Evolutionary conservation across 441 rosid species (phyloP).

Genomic region (Bruguiera hainesii): DNA sequence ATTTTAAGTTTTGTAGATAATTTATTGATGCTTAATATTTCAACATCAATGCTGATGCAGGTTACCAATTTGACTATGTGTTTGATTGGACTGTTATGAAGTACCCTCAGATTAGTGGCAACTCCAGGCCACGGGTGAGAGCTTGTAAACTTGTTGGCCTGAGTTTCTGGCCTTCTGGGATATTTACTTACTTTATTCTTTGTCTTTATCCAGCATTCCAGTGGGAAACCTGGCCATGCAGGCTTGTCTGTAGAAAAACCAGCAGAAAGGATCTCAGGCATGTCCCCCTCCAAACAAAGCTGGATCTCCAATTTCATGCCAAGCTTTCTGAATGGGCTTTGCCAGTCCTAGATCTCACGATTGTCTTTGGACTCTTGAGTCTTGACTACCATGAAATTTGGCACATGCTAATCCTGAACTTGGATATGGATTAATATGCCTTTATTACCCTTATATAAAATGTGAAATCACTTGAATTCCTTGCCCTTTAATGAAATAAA

Average conservation of each 20-base stretch:
- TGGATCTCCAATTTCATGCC: constrained; percentile 2
- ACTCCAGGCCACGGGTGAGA: constrained; percentile 80
- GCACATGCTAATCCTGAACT: not conserved
- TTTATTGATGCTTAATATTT: not conserved
- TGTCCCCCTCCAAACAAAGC: constrained; percentile 5
- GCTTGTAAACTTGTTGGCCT: constrained; percentile 10
- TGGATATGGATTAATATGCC: not conserved
- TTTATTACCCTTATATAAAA: not conserved
- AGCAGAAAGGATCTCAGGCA: constrained; percentile 67
- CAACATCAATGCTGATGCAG: constrained; percentile 36
- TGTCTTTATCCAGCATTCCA: constrained; percentile 41
- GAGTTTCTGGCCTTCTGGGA: constrained; percentile 13
- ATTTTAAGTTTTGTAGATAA: not conserved
- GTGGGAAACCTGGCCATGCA: constrained; percentile 52
- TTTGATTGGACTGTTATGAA: constrained; percentile 97
- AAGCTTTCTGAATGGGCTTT: constrained; percentile 4
- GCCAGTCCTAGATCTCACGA: not conserved
- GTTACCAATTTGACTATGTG: constrained; percentile 95
- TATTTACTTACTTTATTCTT: constrained; percentile 10
- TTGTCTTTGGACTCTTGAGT: not conserved
- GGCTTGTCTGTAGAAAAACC: constrained; percentile 62
- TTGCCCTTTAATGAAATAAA: too few relatives aligned
- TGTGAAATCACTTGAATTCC: not conserved
- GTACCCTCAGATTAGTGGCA: constrained; percentile 78
- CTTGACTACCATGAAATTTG: not conserved